Conservation (phyloP, 495 filamentous ascomycete species). For the Penicillium tannophilum region DNA sequence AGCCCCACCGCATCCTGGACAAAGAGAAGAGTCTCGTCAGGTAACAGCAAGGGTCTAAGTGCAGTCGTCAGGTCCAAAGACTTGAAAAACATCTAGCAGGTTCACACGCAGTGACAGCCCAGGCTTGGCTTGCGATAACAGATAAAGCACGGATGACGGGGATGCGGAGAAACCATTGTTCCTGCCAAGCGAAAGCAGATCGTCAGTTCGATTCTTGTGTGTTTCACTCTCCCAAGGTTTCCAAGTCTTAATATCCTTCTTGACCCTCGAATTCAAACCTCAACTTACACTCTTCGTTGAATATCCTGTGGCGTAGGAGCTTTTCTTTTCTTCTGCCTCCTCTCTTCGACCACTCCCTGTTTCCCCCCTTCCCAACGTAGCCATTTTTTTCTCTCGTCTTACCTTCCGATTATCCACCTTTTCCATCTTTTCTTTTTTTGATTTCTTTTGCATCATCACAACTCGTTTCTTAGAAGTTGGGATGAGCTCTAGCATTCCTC, state of each 20-base stretch:
- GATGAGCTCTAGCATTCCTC: slow-evolving; percentile 47
- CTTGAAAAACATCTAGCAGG: slow-evolving; percentile 89
- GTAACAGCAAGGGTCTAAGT: slow-evolving; percentile 83
- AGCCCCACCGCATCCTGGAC: slow-evolving; percentile 96
- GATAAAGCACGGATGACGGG: slow-evolving; percentile 12
- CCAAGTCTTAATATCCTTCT: slow-evolving; percentile 1
- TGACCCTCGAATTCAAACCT: neutral
- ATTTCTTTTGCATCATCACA: slow-evolving; percentile 11
- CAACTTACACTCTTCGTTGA: neutral
- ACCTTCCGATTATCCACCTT: slow-evolving; percentile 14
- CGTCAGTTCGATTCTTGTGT: neutral
- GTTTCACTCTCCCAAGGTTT: slow-evolving; percentile 2
- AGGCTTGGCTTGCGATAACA: slow-evolving; percentile 22
- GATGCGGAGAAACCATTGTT: slow-evolving; percentile 16
- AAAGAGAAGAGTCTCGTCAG: slow-evolving; percentile 89
- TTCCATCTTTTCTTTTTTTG: slow-evolving; percentile 13
- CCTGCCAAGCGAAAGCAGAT: slow-evolving; percentile 24
- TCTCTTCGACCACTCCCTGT: neutral
- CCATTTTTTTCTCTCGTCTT: slow-evolving; percentile 17
- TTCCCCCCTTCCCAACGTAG: slow-evolving; percentile 19
- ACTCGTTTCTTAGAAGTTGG: slow-evolving; percentile 17
- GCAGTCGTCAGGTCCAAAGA: slow-evolving; percentile 93
- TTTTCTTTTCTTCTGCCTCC: neutral
- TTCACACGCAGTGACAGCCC: slow-evolving; percentile 2
- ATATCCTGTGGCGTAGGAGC: slow-evolving; percentile 14